These are phyloP conservation scores for Tilletia walkeri DNA, from an alignment of 1,284 basidiomycete species.

Conservation along the genomic window DNA sequence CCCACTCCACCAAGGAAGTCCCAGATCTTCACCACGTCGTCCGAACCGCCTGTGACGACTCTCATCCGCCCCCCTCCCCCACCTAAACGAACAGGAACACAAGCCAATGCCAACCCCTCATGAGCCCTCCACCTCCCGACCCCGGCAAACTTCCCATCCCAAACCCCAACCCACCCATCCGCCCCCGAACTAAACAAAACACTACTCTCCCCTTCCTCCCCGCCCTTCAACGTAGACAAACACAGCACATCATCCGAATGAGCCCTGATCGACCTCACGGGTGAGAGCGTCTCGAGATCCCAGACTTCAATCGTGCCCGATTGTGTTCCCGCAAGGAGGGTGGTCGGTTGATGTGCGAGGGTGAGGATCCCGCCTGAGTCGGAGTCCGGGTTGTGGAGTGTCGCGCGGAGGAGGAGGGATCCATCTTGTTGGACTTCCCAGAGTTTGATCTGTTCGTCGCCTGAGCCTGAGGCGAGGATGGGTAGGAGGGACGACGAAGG, in stretches of 20 bases:
- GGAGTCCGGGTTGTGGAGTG: slow-evolving; percentile 60
- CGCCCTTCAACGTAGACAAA: slow-evolving; percentile 24
- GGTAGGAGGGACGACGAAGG: slow-evolving; percentile 17
- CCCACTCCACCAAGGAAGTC: not conserved
- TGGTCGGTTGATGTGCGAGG: slow-evolving; percentile 69
- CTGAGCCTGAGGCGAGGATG: slow-evolving; percentile 58
- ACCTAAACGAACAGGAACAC: slow-evolving; percentile 27
- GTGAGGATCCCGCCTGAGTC: slow-evolving; percentile 68
- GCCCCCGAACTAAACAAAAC: slow-evolving; percentile 35
- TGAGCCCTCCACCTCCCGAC: slow-evolving; percentile 47
- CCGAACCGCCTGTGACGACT: slow-evolving; percentile 35
- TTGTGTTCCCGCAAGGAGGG: slow-evolving; percentile 87
- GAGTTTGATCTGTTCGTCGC: slow-evolving; percentile 86
- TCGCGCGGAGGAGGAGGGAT: slow-evolving; percentile 60
- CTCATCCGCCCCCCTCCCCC: not conserved
- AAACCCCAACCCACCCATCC: slow-evolving; percentile 40
- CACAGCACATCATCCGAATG: slow-evolving; percentile 62
- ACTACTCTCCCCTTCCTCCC: not conserved
- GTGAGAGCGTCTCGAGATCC: slow-evolving; percentile 82
- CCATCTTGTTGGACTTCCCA: slow-evolving; percentile 62
- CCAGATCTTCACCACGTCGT: slow-evolving; percentile 51
- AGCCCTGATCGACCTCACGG: slow-evolving; percentile 80
- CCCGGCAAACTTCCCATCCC: slow-evolving; percentile 38
- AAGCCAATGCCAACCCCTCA: slow-evolving; percentile 28
- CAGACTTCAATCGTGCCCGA: slow-evolving; percentile 85